Conservation (phyloP, 169 alveolate genomes). For the Eimeria necatrix region DNA sequence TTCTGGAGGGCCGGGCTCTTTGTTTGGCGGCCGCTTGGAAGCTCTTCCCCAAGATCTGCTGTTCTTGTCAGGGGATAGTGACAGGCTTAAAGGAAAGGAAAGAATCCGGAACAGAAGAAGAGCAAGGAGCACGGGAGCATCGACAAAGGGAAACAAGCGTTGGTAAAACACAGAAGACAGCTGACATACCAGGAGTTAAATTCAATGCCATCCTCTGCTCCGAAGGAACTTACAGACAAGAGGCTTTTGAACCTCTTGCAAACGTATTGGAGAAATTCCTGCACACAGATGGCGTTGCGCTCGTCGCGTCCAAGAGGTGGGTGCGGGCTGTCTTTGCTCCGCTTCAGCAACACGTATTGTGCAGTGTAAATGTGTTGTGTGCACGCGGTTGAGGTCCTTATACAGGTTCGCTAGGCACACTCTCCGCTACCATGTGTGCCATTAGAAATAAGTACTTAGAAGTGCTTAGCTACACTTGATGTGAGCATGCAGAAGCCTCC, state of each 20-base stretch:
- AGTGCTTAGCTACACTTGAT: too few relatives aligned
- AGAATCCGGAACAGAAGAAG: neutral
- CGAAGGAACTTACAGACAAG: constrained; percentile 68
- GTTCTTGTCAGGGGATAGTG: constrained; percentile 26
- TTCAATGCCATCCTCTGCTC: constrained; percentile 28
- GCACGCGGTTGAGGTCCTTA: too few relatives aligned
- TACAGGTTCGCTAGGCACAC: too few relatives aligned
- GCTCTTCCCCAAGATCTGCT: neutral
- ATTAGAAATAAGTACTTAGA: too few relatives aligned
- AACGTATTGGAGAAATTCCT: neutral
- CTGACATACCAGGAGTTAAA: neutral
- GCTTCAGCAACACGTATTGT: neutral
- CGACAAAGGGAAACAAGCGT: neutral
- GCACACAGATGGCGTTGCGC: constrained; percentile 34
- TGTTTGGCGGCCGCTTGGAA: constrained; percentile 54
- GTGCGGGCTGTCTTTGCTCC: neutral
- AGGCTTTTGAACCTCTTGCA: constrained; percentile 57
- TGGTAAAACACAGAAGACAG: neutral
- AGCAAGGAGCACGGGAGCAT: neutral
- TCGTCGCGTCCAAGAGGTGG: constrained; percentile 65
- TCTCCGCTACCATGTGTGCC: too few relatives aligned
- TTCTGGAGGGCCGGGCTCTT: constrained; percentile 45
- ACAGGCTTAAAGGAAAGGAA: neutral
- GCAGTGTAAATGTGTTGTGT: too few relatives aligned
- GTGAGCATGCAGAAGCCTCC: too few relatives aligned